These are phyloP conservation scores for Niveomyces coronatus DNA, from an alignment of 2,329 filamentous ascomycete species.

Conservation along the genomic window DNA sequence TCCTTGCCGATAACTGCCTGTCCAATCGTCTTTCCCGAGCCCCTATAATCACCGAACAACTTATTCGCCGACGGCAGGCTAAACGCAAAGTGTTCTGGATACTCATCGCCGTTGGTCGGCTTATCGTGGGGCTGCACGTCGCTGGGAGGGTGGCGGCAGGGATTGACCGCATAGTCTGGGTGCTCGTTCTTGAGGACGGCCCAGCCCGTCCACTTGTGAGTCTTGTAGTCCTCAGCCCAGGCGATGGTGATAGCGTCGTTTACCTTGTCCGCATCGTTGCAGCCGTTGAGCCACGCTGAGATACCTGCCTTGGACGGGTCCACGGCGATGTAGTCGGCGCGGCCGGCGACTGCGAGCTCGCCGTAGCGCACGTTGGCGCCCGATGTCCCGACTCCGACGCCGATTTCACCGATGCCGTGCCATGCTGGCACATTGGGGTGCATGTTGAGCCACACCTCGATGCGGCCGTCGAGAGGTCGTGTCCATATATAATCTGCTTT, in stretches of 20 bases:
- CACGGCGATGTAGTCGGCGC: constrained; percentile 2
- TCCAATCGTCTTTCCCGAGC: too few relatives aligned
- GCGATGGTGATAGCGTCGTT: neutral
- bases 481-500: constrained; percentile 15
- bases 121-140: too few relatives aligned
- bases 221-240: neutral
- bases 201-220: too few relatives aligned
- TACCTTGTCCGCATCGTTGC: constrained; percentile 11
- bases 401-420: constrained; percentile 10
- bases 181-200: too few relatives aligned
- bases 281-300: constrained; percentile 9
- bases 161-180: too few relatives aligned
- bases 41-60: too few relatives aligned
- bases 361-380: constrained; percentile 12
- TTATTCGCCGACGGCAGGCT: too few relatives aligned
- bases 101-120: too few relatives aligned
- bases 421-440: constrained; percentile 13
- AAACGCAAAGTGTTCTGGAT: too few relatives aligned
- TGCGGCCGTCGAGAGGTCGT: constrained; percentile 9
- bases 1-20: too few relatives aligned
- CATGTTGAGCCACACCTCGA: constrained; percentile 13
- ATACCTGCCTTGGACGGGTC: constrained; percentile 3
- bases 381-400: constrained; percentile 11
- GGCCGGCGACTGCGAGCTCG: constrained; percentile 2
- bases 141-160: too few relatives aligned